Conservation (phyloP, 768 basidiomycete species). For the Lyophyllum atratum region DNA sequence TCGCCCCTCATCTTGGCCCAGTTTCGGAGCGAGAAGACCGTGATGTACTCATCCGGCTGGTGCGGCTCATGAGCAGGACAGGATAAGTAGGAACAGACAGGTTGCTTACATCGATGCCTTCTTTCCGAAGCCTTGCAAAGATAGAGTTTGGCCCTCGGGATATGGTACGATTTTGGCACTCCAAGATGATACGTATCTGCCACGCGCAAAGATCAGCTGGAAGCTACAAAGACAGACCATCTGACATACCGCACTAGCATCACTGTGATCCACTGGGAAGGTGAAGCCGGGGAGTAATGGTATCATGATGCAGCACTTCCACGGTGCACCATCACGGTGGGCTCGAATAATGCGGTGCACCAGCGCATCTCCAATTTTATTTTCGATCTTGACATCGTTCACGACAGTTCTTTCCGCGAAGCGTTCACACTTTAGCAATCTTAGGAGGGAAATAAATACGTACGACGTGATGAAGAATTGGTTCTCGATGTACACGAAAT, state of each 20-base stretch:
- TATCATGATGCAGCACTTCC: conserved; percentile 93
- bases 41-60: conserved; percentile 91
- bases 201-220: not conserved
- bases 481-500: conserved; percentile 98
- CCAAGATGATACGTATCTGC: conserved; percentile 90
- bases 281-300: conserved; percentile 93
- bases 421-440: conserved; percentile 9
- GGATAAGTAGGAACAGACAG: not conserved
- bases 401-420: conserved; percentile 64
- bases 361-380: conserved; percentile 92
- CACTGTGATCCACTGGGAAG: conserved; percentile 88
- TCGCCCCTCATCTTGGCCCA: conserved; percentile 92
- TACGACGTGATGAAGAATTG: conserved; percentile 92
- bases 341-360: conserved; percentile 90
- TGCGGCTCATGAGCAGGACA: conserved; percentile 9
- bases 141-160: conserved; percentile 90
- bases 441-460: conserved; percentile 23
- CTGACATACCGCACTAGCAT: conserved; percentile 82
- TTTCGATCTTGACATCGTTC: conserved; percentile 86
- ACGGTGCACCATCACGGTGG: conserved; percentile 74
- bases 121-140: conserved; percentile 79
- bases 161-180: conserved; percentile 92
- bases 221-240: not conserved
- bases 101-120: conserved; percentile 79
- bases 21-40: conserved; percentile 86